phyloP scores from a whole-genome alignment of 2,329 filamentous ascomycete genomes.

The Ampelomyces quisqualis region DNA sequence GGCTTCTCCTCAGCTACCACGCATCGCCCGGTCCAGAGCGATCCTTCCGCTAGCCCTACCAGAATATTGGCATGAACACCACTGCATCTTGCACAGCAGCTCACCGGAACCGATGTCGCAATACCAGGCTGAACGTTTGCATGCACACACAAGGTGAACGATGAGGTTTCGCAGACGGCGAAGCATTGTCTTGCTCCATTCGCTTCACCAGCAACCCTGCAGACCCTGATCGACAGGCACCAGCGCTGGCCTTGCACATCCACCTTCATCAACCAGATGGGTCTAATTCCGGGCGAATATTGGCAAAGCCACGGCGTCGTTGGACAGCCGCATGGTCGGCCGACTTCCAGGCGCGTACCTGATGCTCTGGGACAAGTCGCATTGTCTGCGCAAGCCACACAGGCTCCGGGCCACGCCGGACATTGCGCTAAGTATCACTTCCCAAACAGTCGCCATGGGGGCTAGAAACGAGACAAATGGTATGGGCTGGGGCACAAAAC shows the following conservation, averaged over 20 bases:
- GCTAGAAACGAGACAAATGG: not conserved
- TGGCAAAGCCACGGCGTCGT: conserved; percentile 1
- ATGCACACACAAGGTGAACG: not conserved
- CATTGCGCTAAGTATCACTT: conserved; percentile 1
- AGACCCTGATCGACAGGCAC: conserved; percentile 6
- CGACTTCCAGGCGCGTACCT: not conserved
- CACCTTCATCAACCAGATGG: not conserved
- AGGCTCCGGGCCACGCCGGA: not conserved
- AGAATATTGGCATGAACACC: not conserved
- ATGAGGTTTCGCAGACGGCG: not conserved
- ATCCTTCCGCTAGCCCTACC: conserved; percentile 1
- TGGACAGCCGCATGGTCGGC: not conserved
- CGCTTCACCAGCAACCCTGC: not conserved
- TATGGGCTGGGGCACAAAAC: conserved; percentile 5
- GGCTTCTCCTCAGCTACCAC: conserved; percentile 4
- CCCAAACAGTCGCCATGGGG: conserved; percentile 3
- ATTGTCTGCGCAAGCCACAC: conserved; percentile 3
- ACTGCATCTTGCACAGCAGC: not conserved
- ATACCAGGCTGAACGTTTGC: not conserved
- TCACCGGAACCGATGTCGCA: not conserved
- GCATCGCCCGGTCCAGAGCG: conserved; percentile 5
- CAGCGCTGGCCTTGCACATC: conserved; percentile 1
- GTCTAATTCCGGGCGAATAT: not conserved
- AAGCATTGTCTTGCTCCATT: not conserved
- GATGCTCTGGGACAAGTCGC: conserved; percentile 1